A percentile compares a stretch with the other conserved stretches of the same genome.
Conservation (phyloP, 2,329 filamentous ascomycete genomes). For the Hypoxylon sp. region DNA sequence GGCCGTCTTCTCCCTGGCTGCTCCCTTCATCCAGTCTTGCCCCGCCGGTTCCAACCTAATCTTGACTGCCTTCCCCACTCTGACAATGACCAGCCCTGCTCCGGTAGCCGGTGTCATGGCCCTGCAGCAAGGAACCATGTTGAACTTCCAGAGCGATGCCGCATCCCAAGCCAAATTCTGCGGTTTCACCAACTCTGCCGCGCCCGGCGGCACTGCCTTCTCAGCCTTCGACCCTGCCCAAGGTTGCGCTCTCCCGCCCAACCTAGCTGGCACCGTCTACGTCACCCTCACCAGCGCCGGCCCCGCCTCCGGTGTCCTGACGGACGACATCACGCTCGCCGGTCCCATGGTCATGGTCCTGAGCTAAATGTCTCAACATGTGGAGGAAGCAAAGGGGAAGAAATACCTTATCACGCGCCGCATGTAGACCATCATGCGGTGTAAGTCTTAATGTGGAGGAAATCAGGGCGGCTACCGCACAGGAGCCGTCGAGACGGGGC, state of each 20-base stretch:
- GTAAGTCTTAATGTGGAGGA: slow-evolving; percentile 24
- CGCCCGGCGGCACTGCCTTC: slow-evolving; percentile 71
- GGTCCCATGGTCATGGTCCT: slow-evolving; percentile 71
- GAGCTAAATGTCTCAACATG: slow-evolving; percentile 54
- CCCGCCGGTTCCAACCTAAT: slow-evolving; percentile 74
- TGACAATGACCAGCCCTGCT: slow-evolving; percentile 64
- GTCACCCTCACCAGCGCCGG: slow-evolving; percentile 72
- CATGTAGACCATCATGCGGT: slow-evolving; percentile 10
- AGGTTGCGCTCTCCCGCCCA: slow-evolving; percentile 72
- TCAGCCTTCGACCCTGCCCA: slow-evolving; percentile 65
- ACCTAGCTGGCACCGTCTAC: slow-evolving; percentile 74
- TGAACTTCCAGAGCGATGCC: slow-evolving; percentile 65
- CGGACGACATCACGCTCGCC: slow-evolving; percentile 74
- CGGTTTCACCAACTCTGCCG: slow-evolving; percentile 74
- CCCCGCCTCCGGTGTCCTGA: slow-evolving; percentile 65
- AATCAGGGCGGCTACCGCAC: slow-evolving; percentile 2
- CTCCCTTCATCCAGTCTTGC: slow-evolving; percentile 79
- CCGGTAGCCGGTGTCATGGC: slow-evolving; percentile 56
- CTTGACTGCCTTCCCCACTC: slow-evolving; percentile 72
- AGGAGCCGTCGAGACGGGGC: slow-evolving; percentile 18
- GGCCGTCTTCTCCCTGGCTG: slow-evolving; percentile 79
- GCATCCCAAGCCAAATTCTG: slow-evolving; percentile 69
- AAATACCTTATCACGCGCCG: slow-evolving; percentile 23
- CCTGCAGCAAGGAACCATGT: slow-evolving; percentile 57
- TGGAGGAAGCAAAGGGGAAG: not conserved